Evolutionary conservation across 805 yeast species (phyloP).

Genomic region (Saccharomycopsis capsularis): DNA sequence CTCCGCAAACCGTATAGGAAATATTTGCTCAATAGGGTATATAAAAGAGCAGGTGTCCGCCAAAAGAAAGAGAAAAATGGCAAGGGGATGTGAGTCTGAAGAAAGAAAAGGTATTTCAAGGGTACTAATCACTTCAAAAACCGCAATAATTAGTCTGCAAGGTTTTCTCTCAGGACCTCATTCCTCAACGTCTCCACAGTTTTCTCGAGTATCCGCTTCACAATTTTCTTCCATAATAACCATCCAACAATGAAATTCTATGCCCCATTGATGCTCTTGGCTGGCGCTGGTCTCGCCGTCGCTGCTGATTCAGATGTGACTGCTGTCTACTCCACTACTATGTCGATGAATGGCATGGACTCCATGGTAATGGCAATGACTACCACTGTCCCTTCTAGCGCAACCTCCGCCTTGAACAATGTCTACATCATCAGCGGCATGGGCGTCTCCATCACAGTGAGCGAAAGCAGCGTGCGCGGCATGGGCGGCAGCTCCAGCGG

Average conservation of each 20-base stretch:
- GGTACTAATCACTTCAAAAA: too few relatives aligned
- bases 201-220: too few relatives aligned
- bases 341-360: slow-evolving; percentile 4
- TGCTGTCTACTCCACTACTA: neutral
- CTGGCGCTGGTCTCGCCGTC: neutral
- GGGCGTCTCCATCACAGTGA: slow-evolving; percentile 3
- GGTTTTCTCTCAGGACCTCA: too few relatives aligned
- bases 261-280: neutral
- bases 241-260: neutral
- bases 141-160: too few relatives aligned
- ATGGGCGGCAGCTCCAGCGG: neutral
- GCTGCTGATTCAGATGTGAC: neutral
- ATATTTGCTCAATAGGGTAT: too few relatives aligned
- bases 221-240: too few relatives aligned
- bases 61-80: too few relatives aligned
- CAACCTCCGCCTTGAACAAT: neutral
- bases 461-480: slow-evolving; percentile 2
- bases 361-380: slow-evolving; percentile 8
- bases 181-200: too few relatives aligned
- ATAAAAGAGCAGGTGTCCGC: too few relatives aligned
- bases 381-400: neutral
- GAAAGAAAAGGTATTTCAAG: too few relatives aligned
- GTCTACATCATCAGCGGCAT: neutral
- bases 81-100: too few relatives aligned
- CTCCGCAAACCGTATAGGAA: too few relatives aligned